Conservation (phyloP, 2,329 filamentous ascomycete species). For the Sporothrix curviconia region DNA sequence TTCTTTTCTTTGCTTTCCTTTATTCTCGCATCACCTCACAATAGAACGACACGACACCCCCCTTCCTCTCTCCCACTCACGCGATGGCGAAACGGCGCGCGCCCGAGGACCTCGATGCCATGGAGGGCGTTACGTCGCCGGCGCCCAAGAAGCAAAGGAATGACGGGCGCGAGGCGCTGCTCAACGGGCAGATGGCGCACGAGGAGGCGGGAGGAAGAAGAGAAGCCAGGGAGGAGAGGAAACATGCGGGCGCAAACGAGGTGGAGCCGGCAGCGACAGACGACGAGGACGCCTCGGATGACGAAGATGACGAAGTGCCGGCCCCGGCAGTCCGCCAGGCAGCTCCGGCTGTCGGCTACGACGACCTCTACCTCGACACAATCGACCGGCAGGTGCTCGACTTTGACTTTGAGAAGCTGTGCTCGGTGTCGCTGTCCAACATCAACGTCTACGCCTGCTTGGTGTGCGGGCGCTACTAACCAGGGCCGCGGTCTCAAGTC, state of each 20-base stretch:
- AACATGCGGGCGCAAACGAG: no score
- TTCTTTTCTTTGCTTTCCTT: neutral
- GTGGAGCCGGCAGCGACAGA: no score
- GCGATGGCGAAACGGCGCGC: conserved; percentile 47
- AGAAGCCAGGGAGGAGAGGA: conserved; percentile 11
- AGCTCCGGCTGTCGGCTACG: conserved; percentile 80
- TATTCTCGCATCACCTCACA: neutral
- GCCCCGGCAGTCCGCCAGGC: conserved; percentile 56
- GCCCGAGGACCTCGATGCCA: conserved; percentile 53
- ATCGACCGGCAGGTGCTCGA: conserved; percentile 89
- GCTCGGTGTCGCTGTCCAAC: conserved; percentile 90
- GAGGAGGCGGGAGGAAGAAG: conserved; percentile 14
- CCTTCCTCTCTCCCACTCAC: neutral
- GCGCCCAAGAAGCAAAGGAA: conserved; percentile 45
- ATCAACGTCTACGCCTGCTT: conserved; percentile 98
- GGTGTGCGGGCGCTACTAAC: conserved; percentile 95
- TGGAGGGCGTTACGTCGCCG: conserved; percentile 48
- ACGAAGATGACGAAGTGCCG: conserved; percentile 33
- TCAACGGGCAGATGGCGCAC: conserved; percentile 11
- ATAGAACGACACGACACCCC: neutral
- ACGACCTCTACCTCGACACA: conserved; percentile 94
- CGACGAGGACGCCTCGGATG: conserved; percentile 24
- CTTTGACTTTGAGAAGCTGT: conserved; percentile 98
- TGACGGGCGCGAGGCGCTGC: conserved; percentile 12
- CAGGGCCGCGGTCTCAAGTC: conserved; percentile 90